phyloP scores from a whole-genome alignment of 2,329 filamentous ascomycete genomes.

The Exophiala calicioides region DNA sequence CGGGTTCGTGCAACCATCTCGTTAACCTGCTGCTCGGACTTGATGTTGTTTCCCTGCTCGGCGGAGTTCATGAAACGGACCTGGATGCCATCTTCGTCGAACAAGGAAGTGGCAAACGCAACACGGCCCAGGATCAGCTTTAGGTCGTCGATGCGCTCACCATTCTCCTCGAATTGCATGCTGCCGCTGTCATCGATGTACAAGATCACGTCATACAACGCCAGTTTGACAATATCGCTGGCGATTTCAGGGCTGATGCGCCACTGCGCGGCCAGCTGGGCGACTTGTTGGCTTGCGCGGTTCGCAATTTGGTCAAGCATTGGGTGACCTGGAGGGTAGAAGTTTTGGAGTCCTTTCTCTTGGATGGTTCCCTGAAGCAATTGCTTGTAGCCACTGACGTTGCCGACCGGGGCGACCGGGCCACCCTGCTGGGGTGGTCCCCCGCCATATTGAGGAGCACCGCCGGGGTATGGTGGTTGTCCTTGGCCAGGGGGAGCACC shows the following conservation, averaged over 20 bases:
- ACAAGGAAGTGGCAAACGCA: constrained; percentile 66
- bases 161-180: constrained; percentile 68
- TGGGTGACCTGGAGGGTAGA: constrained; percentile 59
- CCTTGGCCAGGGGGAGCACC: constrained; percentile 32
- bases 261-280: constrained; percentile 59
- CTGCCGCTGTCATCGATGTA: constrained; percentile 71
- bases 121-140: constrained; percentile 65
- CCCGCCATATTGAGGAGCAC: constrained; percentile 26
- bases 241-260: constrained; percentile 61
- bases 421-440: constrained; percentile 32
- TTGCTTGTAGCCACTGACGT: constrained; percentile 58
- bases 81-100: constrained; percentile 68
- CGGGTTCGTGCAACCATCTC: constrained; percentile 59
- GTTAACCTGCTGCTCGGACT: constrained; percentile 59
- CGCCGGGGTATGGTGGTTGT: constrained; percentile 29
- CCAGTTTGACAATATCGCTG: constrained; percentile 63
- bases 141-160: constrained; percentile 66
- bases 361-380: constrained; percentile 58
- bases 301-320: constrained; percentile 54
- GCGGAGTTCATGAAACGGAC: constrained; percentile 70
- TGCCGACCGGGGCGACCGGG: constrained; percentile 44
- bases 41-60: constrained; percentile 56
- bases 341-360: constrained; percentile 60
- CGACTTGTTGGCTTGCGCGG: constrained; percentile 53
- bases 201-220: constrained; percentile 63